phyloP scores from a whole-genome alignment of 768 basidiomycete species.

The Lentinula raphanica region DNA sequence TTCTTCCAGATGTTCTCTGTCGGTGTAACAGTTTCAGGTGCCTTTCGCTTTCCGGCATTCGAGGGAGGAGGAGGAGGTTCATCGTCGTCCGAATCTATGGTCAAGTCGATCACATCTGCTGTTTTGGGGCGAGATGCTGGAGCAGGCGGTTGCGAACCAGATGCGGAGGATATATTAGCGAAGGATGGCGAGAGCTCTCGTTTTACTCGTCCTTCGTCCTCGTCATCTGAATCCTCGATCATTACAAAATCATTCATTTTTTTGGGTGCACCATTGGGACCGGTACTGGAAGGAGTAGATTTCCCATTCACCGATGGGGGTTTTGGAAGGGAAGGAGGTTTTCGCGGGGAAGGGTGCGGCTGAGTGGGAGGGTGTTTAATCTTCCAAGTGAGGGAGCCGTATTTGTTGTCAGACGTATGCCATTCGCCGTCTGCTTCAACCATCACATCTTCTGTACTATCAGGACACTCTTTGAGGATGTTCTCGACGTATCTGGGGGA shows the following conservation, averaged over 20 bases:
- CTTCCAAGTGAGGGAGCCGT: constrained; percentile 70
- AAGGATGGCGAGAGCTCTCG: constrained; percentile 68
- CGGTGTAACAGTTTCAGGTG: constrained; percentile 48
- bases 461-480: constrained; percentile 73
- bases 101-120: constrained; percentile 76
- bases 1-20: constrained; percentile 78
- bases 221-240: constrained; percentile 73
- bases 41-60: constrained; percentile 52
- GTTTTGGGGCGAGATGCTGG: constrained; percentile 26
- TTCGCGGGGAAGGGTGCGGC: constrained; percentile 26
- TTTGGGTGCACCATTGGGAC: constrained; percentile 38
- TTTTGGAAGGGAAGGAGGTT: constrained; percentile 18
- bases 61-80: constrained; percentile 26
- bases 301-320: constrained; percentile 16
- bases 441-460: constrained; percentile 84
- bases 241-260: constrained; percentile 55
- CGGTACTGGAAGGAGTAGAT: constrained; percentile 19
- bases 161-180: constrained; percentile 37
- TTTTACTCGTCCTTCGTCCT: constrained; percentile 72
- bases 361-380: constrained; percentile 38
- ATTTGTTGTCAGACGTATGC: constrained; percentile 89
- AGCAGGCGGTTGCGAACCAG: constrained; percentile 10
- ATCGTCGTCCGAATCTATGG: constrained; percentile 76
- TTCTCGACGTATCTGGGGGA: constrained; percentile 76
- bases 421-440: constrained; percentile 94